These are phyloP conservation scores for Psilocybe cubensis DNA, from an alignment of 768 basidiomycete species.

Conservation along the genomic window DNA sequence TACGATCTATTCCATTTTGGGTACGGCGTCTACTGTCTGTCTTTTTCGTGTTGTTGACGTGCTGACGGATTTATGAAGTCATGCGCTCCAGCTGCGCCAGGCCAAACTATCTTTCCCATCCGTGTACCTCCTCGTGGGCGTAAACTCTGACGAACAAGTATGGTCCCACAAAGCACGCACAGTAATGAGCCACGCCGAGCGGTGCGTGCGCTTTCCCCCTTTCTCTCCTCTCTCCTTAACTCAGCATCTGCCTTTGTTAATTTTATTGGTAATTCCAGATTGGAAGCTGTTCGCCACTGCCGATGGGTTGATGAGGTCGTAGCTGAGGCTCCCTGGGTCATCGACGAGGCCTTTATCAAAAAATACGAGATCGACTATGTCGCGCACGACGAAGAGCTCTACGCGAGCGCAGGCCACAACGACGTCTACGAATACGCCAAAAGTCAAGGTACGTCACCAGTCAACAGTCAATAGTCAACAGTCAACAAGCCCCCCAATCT, in stretches of 20 bases:
- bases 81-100: slow-evolving; percentile 94
- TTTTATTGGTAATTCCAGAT: too few relatives aligned
- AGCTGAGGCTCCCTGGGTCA: slow-evolving; percentile 89
- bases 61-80: too few relatives aligned
- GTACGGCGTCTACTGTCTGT: slow-evolving; percentile 50
- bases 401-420: slow-evolving; percentile 73
- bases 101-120: slow-evolving; percentile 92
- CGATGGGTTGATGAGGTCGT: slow-evolving; percentile 97
- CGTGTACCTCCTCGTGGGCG: slow-evolving; percentile 93
- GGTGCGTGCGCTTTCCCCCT: slow-evolving; percentile 43
- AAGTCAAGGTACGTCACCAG: slow-evolving; percentile 72
- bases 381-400: slow-evolving; percentile 94
- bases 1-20: slow-evolving; percentile 98
- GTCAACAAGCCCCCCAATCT: too few relatives aligned
- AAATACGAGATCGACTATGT: slow-evolving; percentile 94
- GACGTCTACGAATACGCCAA: slow-evolving; percentile 90
- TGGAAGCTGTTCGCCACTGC: slow-evolving; percentile 94
- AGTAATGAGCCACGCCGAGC: slow-evolving; percentile 88
- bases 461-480: too few relatives aligned
- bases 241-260: too few relatives aligned
- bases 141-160: slow-evolving; percentile 88
- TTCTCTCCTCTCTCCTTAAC: too few relatives aligned
- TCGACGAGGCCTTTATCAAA: slow-evolving; percentile 80
- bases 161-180: slow-evolving; percentile 76
- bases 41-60: too few relatives aligned